A percentile compares a stretch with the other conserved stretches of the same genome.
These are phyloP conservation scores for Acanthamoeba triangularis DNA, from an alignment of 208 protist genomes.

Conservation along the genomic window DNA sequence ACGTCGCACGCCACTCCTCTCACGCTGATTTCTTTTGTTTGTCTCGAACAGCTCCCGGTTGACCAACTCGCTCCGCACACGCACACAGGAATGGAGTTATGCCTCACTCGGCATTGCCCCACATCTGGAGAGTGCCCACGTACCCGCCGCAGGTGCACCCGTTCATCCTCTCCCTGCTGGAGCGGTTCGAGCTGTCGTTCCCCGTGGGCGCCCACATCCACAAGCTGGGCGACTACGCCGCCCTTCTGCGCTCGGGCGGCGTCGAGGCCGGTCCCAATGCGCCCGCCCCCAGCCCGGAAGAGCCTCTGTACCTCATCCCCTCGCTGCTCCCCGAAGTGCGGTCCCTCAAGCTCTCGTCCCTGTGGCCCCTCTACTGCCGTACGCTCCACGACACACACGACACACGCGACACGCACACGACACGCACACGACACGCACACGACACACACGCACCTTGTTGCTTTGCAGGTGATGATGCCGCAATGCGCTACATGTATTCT, in stretches of 20 bases:
- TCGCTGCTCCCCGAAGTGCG: conserved; percentile 59
- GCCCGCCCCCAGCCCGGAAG: not conserved
- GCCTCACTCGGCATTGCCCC: not conserved
- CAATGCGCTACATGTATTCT: too few species aligned
- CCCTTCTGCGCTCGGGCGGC: not conserved
- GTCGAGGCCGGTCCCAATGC: too few species aligned
- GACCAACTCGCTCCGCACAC: too few species aligned
- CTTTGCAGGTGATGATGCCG: too few species aligned
- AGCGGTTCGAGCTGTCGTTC: conserved; percentile 62
- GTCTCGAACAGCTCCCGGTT: too few species aligned
- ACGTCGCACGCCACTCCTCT: too few species aligned
- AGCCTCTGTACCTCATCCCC: conserved; percentile 48
- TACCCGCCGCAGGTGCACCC: conserved; percentile 18
- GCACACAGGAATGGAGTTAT: conserved; percentile 49
- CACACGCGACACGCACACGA: too few species aligned
- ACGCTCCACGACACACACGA: not conserved
- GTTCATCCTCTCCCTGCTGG: conserved; percentile 63
- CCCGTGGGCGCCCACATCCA: not conserved
- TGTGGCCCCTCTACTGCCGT: conserved; percentile 37
- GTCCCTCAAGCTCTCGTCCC: conserved; percentile 7
- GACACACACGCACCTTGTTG: too few species aligned
- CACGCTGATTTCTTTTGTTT: too few species aligned
- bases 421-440: too few species aligned
- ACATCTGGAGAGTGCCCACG: conserved; percentile 22
- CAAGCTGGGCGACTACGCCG: conserved; percentile 61